These are phyloP conservation scores for Haplographium delicatum DNA, from an alignment of 495 filamentous ascomycete species.

Conservation along the genomic window DNA sequence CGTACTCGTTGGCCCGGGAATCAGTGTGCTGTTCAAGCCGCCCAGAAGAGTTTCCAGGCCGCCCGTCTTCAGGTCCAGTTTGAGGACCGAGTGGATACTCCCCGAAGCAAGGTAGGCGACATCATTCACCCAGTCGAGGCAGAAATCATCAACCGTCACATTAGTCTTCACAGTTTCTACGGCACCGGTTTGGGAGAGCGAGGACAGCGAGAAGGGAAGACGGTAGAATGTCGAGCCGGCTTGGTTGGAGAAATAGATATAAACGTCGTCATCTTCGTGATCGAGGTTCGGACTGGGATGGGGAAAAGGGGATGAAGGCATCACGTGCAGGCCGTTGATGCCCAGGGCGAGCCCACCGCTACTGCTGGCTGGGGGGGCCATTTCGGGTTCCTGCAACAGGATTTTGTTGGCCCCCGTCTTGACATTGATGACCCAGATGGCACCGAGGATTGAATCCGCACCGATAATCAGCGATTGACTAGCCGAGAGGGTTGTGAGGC, in stretches of 20 bases:
- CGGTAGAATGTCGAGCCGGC: neutral
- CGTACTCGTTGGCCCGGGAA: neutral
- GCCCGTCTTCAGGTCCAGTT: neutral
- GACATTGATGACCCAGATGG: constrained; percentile 33
- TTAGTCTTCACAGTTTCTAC: neutral
- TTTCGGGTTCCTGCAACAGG: constrained; percentile 25
- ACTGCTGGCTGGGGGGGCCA: neutral
- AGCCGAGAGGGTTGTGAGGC: constrained; percentile 28
- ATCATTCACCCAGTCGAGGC: neutral
- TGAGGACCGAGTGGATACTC: neutral
- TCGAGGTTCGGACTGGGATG: neutral
- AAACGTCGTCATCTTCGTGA: neutral
- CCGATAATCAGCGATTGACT: constrained; percentile 25
- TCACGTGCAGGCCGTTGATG: constrained; percentile 13
- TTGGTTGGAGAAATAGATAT: neutral
- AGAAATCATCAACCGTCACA: neutral
- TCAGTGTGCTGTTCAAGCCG: neutral
- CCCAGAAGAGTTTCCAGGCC: neutral
- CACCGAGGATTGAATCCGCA: constrained; percentile 30
- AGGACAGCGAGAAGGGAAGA: neutral
- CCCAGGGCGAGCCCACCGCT: neutral
- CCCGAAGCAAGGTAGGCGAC: neutral
- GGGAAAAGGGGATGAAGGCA: neutral
- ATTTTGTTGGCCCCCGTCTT: constrained; percentile 26
- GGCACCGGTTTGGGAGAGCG: neutral